A percentile compares a stretch with the other conserved stretches of the same genome.
These are phyloP conservation scores for Yamadazyma insecticola DNA, from an alignment of 805 yeast genomes.

Conservation along the genomic window DNA sequence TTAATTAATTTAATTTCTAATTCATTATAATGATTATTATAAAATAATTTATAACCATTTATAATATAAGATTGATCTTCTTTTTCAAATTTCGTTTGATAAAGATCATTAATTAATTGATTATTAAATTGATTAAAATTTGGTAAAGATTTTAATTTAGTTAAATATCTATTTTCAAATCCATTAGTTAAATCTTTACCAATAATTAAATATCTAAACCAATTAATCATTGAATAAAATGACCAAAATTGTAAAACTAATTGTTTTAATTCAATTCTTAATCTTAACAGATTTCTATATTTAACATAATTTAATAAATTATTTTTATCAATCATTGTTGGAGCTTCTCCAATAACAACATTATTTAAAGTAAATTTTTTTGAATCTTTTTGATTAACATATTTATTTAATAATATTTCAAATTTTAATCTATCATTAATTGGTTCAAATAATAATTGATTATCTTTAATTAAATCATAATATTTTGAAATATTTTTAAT, in stretches of 20 bases:
- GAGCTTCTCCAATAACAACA: slow-evolving; percentile 33
- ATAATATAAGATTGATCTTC: background rate
- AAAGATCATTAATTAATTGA: background rate
- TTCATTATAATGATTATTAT: background rate
- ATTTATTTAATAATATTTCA: slow-evolving; percentile 5
- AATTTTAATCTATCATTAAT: slow-evolving; percentile 15
- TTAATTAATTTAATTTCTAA: slow-evolving; percentile 32
- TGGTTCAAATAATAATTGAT: slow-evolving; percentile 38
- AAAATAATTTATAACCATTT: background rate
- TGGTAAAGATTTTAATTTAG: slow-evolving; percentile 14
- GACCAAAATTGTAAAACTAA: slow-evolving; percentile 39
- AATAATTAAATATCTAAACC: slow-evolving; percentile 30
- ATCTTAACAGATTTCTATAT: slow-evolving; percentile 30
- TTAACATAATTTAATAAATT: slow-evolving; percentile 18
- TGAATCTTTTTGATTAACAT: slow-evolving; percentile 20
- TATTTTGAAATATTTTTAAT: slow-evolving; percentile 16
- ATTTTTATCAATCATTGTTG: slow-evolving; percentile 22
- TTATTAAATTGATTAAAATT: slow-evolving; percentile 8
- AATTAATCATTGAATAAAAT: slow-evolving; percentile 32
- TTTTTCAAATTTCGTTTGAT: background rate
- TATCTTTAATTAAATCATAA: slow-evolving; percentile 19
- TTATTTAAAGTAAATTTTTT: slow-evolving; percentile 27
- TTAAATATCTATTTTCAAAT: slow-evolving; percentile 27
- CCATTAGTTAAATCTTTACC: slow-evolving; percentile 28
- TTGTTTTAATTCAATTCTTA: slow-evolving; percentile 36